Base-by-base conservation (phyloP, 1,139 yeast species). In the Candida tropicalis region DNA sequence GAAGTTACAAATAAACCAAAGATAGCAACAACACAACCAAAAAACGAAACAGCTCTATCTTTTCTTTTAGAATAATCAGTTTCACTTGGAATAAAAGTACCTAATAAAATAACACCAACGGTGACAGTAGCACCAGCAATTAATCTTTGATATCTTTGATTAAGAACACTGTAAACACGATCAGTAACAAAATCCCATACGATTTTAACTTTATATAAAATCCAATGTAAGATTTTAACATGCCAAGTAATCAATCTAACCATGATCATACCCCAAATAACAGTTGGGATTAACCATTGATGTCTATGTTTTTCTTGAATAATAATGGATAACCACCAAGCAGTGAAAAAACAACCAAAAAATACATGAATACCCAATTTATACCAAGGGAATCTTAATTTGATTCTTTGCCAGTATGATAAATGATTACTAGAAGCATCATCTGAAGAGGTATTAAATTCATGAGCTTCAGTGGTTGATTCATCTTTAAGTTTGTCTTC, bases 281-380 rank as follows among this genome's bases (percentile, higher is more conserved):
- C 59, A 5, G 86, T 81, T 26, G 87, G 87, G 54, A 82, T 79
- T 55, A 82, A 73, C 87, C 87, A 82, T 52, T 73, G 56, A 53
- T 62, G 78, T 51, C 86, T 68, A 41, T 75, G 77, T 51, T 70
- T 70, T 4, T 72, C 59, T 57, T 81, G 87, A 44, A 73, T 75
- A 23, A 82, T 45, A 42, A 82, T 78, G 11, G 84, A 75, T 29
- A 81, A 58, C 86, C 86, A 82, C 87, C 87, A 82, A 3, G 82
- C 73, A 4, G 87, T 81, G 68, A 81, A 81, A 51, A 82, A 77
- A 34, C 66, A 59, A 1, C 73, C 77, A 27, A 62, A 46, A 31
- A 74, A 56, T 10, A 70, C 43, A 44, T 68, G 68, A 25, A 63
- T 43, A 2, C 60, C 59, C 9, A 65, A 39, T 38, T 47, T 60